These are phyloP conservation scores for Boletus chippewaensis DNA, from an alignment of 1,284 basidiomycete genomes.

Conservation along the genomic window DNA sequence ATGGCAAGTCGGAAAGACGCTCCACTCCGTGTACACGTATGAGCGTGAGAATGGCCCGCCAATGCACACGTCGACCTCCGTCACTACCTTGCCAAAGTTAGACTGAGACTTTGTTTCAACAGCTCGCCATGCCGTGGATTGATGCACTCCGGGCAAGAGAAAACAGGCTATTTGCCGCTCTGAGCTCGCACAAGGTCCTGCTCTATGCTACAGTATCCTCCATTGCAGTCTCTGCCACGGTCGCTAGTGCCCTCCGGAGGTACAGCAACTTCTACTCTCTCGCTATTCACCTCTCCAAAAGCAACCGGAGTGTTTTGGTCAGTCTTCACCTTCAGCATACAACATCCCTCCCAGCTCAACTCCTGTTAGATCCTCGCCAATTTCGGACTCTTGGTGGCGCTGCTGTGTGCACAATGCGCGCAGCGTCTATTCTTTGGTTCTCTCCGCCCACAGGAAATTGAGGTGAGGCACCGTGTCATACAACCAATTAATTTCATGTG, in stretches of 20 bases:
- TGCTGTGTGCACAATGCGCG: slow-evolving; percentile 70
- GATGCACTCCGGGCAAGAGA: slow-evolving; percentile 37
- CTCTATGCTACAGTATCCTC: slow-evolving; percentile 68
- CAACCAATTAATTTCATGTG: not conserved
- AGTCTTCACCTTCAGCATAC: slow-evolving; percentile 24
- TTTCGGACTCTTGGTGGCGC: slow-evolving; percentile 75
- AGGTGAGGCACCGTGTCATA: slow-evolving; percentile 48
- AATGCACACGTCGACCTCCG: slow-evolving; percentile 13
- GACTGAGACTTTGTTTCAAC: not conserved
- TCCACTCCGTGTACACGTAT: not conserved
- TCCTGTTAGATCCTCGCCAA: slow-evolving; percentile 82
- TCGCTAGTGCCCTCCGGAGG: slow-evolving; percentile 74
- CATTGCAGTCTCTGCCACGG: slow-evolving; percentile 62
- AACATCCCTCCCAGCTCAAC: not conserved
- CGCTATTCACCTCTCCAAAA: slow-evolving; percentile 86
- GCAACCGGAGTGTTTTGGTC: slow-evolving; percentile 85
- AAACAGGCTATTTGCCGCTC: slow-evolving; percentile 39
- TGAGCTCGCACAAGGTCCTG: slow-evolving; percentile 58
- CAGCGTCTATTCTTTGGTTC: slow-evolving; percentile 92
- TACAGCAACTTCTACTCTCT: slow-evolving; percentile 95
- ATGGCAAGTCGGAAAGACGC: too few species aligned
- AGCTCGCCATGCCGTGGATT: slow-evolving; percentile 26
- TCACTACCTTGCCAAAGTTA: too few species aligned
- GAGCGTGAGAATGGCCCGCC: slow-evolving; percentile 11
- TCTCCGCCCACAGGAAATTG: slow-evolving; percentile 84